Evolutionary conservation across 75 land plant species (phyloP), one percentile per base, ranked within the genome.

Genomic region (Sequoia sempervirens): DNA sequence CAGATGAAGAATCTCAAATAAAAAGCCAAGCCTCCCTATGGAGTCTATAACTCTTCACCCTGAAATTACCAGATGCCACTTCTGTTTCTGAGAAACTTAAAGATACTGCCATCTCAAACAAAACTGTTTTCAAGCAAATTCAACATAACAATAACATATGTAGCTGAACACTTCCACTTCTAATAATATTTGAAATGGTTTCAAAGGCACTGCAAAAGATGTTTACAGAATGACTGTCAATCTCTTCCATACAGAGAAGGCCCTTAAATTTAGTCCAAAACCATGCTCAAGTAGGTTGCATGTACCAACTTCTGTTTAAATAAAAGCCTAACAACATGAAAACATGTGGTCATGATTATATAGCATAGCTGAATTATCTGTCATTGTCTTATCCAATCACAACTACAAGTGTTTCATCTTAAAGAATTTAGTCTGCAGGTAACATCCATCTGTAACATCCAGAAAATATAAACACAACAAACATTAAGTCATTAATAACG

Each of bases 401-500:
- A 11, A 78, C 66, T 61, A 61, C 66, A 61, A 61, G n/a, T 26
- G 32, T 45, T 78, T 43, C 80, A 78, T 78, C 80, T 40, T 78
- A 78, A 12, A 43, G 28, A 78, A 78, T 26, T 26, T 12, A 45
- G 30, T 26, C 50, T 78, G 80, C 52, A 45, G 30, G 30, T 43
- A 43, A 26, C 28, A 12, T 78, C 50, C 50, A n/a, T 26, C 80
- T 26, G 28, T 43, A 26, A 26, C 28, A 43, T 28, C 28, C n/a
- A 38, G 23, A 45, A 78, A 41, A n/a, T 26, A 45, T 37, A 78
- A 26, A 78, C 66, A 23, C 66, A 23, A 45, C 45, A 78, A 26
- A n/a, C 46, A 78, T 78, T 78, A 17, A 76, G 82, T 53, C 85
- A 10, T 86, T 74, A 89, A 80, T 92, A 92, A 28, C 94, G 92